A percentile compares a stretch with the other conserved stretches of the same genome.
phyloP scores from a whole-genome alignment of 192 early-diverging fungal species.

The Diversispora epigaea region DNA sequence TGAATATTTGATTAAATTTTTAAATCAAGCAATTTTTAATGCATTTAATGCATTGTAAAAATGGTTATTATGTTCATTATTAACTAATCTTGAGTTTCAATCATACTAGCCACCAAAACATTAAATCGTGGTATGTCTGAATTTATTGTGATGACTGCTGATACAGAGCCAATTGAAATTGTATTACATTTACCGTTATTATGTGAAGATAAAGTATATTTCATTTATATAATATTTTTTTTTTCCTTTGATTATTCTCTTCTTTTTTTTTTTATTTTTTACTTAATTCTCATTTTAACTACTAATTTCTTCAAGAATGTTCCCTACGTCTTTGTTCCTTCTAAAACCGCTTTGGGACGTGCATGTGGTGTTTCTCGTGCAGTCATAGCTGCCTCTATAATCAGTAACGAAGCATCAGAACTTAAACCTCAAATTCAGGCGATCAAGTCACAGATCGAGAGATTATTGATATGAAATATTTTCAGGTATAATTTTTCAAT shows the following conservation, averaged over 20 bases:
- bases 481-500: not conserved
- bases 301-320: conserved; percentile 69
- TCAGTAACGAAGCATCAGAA: conserved; percentile 97
- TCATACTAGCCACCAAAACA: conserved; percentile 86
- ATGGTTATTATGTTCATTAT: too few relatives aligned
- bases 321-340: conserved; percentile 98
- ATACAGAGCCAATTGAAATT: conserved; percentile 97
- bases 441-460: conserved; percentile 94
- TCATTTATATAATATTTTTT: not conserved
- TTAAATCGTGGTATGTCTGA: conserved; percentile 98
- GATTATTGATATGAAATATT: conserved; percentile 73
- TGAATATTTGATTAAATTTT: conserved; percentile 7
- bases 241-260: not conserved
- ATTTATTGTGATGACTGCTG: conserved; percentile 99
- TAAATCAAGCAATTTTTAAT: not conserved
- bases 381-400: conserved; percentile 91
- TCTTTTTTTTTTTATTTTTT: conserved; percentile 9
- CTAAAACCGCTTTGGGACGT: conserved; percentile 94
- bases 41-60: not conserved
- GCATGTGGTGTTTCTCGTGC: conserved; percentile 95
- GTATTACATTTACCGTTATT: conserved; percentile 94
- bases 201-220: conserved; percentile 90
- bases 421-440: conserved; percentile 87
- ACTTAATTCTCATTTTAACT: not conserved
- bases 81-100: not conserved